Base-by-base conservation (phyloP, 768 basidiomycete genomes). In the Tylopilus felleus region DNA sequence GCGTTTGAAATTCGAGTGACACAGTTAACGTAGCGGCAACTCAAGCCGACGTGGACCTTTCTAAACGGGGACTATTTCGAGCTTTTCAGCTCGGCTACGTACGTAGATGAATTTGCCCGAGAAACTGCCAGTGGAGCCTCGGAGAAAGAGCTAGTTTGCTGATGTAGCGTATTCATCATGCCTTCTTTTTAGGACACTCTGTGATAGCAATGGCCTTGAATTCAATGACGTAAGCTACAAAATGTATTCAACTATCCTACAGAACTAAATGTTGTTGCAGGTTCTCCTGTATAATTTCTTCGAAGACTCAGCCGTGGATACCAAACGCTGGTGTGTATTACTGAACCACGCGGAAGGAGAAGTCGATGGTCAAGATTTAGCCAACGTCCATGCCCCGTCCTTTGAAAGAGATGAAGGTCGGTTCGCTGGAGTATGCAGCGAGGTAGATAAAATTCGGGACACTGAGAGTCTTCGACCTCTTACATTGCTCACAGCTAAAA, bases 201-300 rank as follows among this genome's bases (percentile, higher is more conserved):
- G 71, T 12, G 67, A 69, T 21, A 69, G 69, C 60, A 69, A 71
- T 23, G 68, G 70, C 16, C 58, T 71, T 1, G 60, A 65, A 56
- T 64, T 62, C 38, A 55, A 63, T 33, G 62, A 65, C 12, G 61
- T 59, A 46, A 53, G 62, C 6, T 8, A 28, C 5, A 9, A 8
- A 5, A 9, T 8, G 7, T n/a, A 27, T 46, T n/a, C 7, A 1
- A 13, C 28, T 3, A 5, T 5, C 8, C 2, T 28, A 23, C 2
- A 29, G 1, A 55, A 52, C 47, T 59, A 19, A 58, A 31, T 9
- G 2, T 25, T 10, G 40, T 41, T 33, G 13, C 52, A 88, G 86
- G 86, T 90, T 5, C 73, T 90, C 4, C 61, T 90, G 12, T 89
- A 84, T 60, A 83, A 90, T 57, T 89, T 89, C 67, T 90, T 90